Base-by-base conservation (phyloP, 2,329 filamentous ascomycete genomes). In the Aureobasidium sp. region DNA sequence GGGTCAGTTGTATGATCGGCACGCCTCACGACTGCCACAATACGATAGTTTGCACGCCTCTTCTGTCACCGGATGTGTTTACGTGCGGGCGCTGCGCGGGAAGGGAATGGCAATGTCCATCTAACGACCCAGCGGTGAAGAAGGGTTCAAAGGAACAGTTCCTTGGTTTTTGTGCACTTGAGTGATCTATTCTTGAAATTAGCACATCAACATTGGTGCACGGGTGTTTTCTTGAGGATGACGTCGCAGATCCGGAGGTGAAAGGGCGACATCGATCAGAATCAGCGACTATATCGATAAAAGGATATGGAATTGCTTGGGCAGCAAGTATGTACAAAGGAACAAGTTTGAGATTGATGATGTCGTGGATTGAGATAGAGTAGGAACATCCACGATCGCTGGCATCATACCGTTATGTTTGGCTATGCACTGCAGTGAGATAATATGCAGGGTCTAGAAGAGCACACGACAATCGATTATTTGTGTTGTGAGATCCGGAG, bases 191-290 rank as follows among this genome's bases (percentile, higher is more conserved):
- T 46, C 17, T 46, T 46, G 17, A 24, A 51, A 51, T 34, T 57
- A 15, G 24, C 27, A 6, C 17, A 46, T 57, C 29, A 36, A 27
- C 46, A 57, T 26, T 17, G 5, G 39, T 29, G 53, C 53, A 57
- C 53, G 53, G 52, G 17, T 43, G 20, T 9, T 2, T 32, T 32
- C 7, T 32, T 39, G 34, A 20, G 24, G 5, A 57, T 57, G 53
- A 57, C 53, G 53, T 57, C 53, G 53, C 51, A 55, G 37, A 55
- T 57, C 53, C 46, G 27, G 39, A 57, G 52, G 17, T 2, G 4
- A 5, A 9, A 12, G 8, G 15, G 37, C 20, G 27, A 50, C 32
- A 55, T 43, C 51, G 37, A 43, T 55, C 29, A 53, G 34, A 39
- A 17, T 6, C 13, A 55, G 12, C 12, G 2, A 29, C 24, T 32